A percentile compares a stretch with the other conserved stretches of the same genome.
phyloP scores from a whole-genome alignment of 2,329 filamentous ascomycete species.

The Amylocarpus encephaloides region DNA sequence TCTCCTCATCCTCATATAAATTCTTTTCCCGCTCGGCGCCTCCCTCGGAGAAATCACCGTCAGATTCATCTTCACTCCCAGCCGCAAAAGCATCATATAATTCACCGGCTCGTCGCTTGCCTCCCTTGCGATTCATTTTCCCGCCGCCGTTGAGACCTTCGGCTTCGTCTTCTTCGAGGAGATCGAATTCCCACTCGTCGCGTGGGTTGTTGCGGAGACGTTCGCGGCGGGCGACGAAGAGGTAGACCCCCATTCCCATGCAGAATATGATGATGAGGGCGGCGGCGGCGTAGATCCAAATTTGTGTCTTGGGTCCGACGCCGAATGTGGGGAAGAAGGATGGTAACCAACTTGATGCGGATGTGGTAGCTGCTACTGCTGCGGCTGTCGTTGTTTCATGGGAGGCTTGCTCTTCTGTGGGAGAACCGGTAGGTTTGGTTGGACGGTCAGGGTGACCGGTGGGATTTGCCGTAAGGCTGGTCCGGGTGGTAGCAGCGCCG shows the following conservation, averaged over 20 bases:
- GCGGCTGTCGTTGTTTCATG: slow-evolving; percentile 15
- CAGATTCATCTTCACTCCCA: slow-evolving; percentile 67
- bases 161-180: slow-evolving; percentile 75
- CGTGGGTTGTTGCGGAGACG: slow-evolving; percentile 67
- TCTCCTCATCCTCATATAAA: slow-evolving; percentile 29
- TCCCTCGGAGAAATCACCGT: slow-evolving; percentile 41
- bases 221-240: slow-evolving; percentile 72
- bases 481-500: slow-evolving; percentile 41
- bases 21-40: slow-evolving; percentile 33
- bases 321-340: slow-evolving; percentile 88
- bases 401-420: slow-evolving; percentile 14
- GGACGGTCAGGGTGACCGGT: slow-evolving; percentile 61
- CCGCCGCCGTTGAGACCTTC: slow-evolving; percentile 44
- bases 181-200: slow-evolving; percentile 90
- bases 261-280: slow-evolving; percentile 84
- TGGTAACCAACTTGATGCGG: slow-evolving; percentile 55
- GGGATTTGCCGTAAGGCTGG: slow-evolving; percentile 39
- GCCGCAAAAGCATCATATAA: slow-evolving; percentile 97
- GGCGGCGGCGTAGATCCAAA: slow-evolving; percentile 88
- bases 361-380: slow-evolving; percentile 26
- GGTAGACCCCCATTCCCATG: slow-evolving; percentile 69
- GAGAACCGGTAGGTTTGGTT: slow-evolving; percentile 30
- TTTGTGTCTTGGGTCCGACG: slow-evolving; percentile 76
- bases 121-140: slow-evolving; percentile 40
- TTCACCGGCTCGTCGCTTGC: slow-evolving; percentile 67